A percentile compares a stretch with the other conserved stretches of the same genome.
Evolutionary conservation across 83 land plant species (phyloP).

Genomic region (Isoetes engelmannii): DNA sequence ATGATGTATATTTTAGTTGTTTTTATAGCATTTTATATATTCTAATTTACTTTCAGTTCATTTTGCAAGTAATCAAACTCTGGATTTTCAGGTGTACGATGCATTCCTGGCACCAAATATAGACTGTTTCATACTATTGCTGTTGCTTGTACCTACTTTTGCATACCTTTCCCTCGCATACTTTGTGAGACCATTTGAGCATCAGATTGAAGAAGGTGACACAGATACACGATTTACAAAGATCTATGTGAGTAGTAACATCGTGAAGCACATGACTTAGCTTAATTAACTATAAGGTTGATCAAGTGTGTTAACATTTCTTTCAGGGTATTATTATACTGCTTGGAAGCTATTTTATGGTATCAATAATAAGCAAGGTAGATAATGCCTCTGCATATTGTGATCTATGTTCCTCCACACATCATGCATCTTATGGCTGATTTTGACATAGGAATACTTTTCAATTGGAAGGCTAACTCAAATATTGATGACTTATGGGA

Average conservation of each 20-base stretch:
- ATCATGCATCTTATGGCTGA: too few species aligned
- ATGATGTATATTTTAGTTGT: neutral
- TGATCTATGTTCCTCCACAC: too few species aligned
- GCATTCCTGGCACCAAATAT: constrained; percentile 40
- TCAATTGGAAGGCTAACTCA: too few species aligned
- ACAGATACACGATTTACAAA: constrained; percentile 23
- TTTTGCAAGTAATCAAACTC: neutral
- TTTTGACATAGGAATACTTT: too few species aligned
- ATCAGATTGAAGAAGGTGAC: constrained; percentile 16
- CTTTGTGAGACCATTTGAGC: constrained; percentile 30
- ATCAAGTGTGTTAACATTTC: too few species aligned
- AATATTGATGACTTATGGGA: too few species aligned
- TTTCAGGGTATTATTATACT: too few species aligned
- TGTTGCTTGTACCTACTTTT: constrained; percentile 31
- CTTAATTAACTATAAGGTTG: too few species aligned
- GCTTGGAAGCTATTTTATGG: too few species aligned
- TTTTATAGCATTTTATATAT: neutral
- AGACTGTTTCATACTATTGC: constrained; percentile 24
- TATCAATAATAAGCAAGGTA: too few species aligned
- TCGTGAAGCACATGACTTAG: neutral
- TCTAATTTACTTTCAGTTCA: neutral
- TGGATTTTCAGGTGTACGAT: constrained; percentile 32
- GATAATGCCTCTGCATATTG: too few species aligned
- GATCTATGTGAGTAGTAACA: constrained; percentile 34
- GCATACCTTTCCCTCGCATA: constrained; percentile 17